A percentile compares a stretch with the other conserved stretches of the same genome.
phyloP scores from a whole-genome alignment of 164 flowering plant species.

The Vitis riparia region DNA sequence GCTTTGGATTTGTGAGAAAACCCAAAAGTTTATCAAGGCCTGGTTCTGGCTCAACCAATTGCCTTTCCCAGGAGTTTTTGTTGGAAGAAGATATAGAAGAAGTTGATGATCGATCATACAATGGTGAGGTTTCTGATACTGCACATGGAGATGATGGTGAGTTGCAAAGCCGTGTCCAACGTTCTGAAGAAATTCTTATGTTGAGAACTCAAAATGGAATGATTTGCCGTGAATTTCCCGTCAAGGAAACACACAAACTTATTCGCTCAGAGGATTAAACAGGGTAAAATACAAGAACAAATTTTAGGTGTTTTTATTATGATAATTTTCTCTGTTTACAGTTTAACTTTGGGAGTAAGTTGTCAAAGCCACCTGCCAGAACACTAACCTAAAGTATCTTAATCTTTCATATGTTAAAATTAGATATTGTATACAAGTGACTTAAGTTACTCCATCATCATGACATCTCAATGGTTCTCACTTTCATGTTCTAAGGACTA shows the following conservation, averaged over 20 bases:
- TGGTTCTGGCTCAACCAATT: slow-evolving; percentile 10
- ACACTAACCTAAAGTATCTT: too few relatives aligned
- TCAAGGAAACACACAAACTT: slow-evolving; percentile 69
- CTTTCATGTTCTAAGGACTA: too few relatives aligned
- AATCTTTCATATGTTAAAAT: too few relatives aligned
- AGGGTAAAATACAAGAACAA: not conserved
- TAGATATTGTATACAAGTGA: too few relatives aligned
- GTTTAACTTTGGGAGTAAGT: too few relatives aligned
- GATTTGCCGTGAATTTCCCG: slow-evolving; percentile 84
- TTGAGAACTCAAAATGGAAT: slow-evolving; percentile 57
- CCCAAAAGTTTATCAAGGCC: slow-evolving; percentile 27
- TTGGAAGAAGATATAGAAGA: slow-evolving; percentile 48
- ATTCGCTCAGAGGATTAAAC: slow-evolving; percentile 79
- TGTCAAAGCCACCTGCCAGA: too few relatives aligned
- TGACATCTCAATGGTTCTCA: too few relatives aligned
- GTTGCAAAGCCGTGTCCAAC: slow-evolving; percentile 35
- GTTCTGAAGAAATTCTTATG: slow-evolving; percentile 69
- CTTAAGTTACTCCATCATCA: too few relatives aligned
- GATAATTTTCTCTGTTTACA: not conserved
- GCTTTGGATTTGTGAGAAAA: slow-evolving; percentile 66
- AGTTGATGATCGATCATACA: slow-evolving; percentile 31
- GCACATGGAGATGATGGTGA: slow-evolving; percentile 46
- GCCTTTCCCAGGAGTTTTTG: slow-evolving; percentile 48
- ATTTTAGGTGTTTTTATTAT: not conserved
- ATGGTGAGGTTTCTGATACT: slow-evolving; percentile 45